Base-by-base conservation (phyloP, 495 filamentous ascomycete genomes). In the Tuber brumale region DNA sequence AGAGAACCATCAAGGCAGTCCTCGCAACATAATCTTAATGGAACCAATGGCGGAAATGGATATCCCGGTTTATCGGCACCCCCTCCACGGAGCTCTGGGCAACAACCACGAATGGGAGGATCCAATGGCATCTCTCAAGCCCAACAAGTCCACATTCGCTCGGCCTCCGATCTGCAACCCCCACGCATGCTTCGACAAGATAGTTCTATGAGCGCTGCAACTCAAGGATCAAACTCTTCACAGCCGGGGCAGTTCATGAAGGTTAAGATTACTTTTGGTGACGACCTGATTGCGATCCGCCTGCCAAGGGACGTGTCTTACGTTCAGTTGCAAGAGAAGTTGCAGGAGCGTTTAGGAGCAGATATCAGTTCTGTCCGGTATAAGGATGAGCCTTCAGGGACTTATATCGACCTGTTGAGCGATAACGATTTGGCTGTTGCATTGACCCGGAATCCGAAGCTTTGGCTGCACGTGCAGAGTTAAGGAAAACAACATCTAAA, bases 231-330 rank as follows among this genome's bases (percentile, higher is more conserved):
- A 7, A 81, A 86, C 51, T 87, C 87, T 9, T 87, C 88, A 1
- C 86, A 85, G 6, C 83, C 86, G 48, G 84, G 84, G 71, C 83
- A 84, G 37, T 83, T 84, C 86, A 89, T 97, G 85, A 98, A 97
- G 84, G 92, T 99, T 83, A 99, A 99, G 85, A 91, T 97, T 51
- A 94, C 92, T 85, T 96, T 93, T 86, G 89, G 92, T 78, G 92
- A 95, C 80, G 94, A 97, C 78, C 87, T 94, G 76, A 94, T 97
- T 79, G 91, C 94, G 66, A 94, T 99, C 81, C 91, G 94, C 69
- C 91, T 98, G 57, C 93, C 95, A 3, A 87, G 86, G 7, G 91
- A 95, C 66, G 92, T 97, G 79, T 89, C 86, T 77, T 94, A 91
- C 85, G 87, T 88, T 79, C 91, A 92, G 76, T 88, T 99, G 61